Conservation (phyloP, 306 rosid genomes). For the Vicia faba region DNA sequence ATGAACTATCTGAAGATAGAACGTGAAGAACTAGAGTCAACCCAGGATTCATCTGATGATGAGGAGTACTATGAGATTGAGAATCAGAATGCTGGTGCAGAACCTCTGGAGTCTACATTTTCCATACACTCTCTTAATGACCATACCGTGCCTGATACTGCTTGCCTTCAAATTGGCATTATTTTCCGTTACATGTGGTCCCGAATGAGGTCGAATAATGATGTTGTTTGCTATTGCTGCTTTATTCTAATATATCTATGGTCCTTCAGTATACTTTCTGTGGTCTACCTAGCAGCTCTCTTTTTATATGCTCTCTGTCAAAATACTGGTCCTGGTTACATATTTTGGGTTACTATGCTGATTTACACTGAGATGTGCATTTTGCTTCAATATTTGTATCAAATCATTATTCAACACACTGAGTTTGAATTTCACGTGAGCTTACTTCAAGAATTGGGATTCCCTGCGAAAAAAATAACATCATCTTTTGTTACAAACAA, state of each 20-base stretch:
- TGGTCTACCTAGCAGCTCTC: conserved; percentile 80
- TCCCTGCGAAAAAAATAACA: conserved; percentile 62
- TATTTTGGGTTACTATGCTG: conserved; percentile 80
- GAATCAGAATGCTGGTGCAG: conserved; percentile 56
- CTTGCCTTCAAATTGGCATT: conserved; percentile 73
- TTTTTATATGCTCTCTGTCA: conserved; percentile 87
- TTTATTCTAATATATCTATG: conserved; percentile 77
- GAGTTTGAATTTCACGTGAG: conserved; percentile 52
- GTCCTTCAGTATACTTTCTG: conserved; percentile 86
- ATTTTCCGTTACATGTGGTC: conserved; percentile 77
- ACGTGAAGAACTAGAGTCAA: conserved; percentile 51
- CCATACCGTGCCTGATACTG: conserved; percentile 47
- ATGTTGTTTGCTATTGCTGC: conserved; percentile 88
- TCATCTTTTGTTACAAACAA: conserved; percentile 79
- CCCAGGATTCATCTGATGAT: conserved; percentile 58
- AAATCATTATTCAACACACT: conserved; percentile 80
- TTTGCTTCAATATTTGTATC: conserved; percentile 83
- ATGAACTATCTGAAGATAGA: conserved; percentile 69
- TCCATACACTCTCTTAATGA: conserved; percentile 60
- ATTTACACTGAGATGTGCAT: conserved; percentile 83
- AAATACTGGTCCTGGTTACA: conserved; percentile 79
- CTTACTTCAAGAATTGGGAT: conserved; percentile 77
- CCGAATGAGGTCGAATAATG: conserved; percentile 83
- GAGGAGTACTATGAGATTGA: conserved; percentile 79
- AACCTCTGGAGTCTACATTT: conserved; percentile 63